phyloP scores from a whole-genome alignment of 2,329 filamentous ascomycete species.

The Grosmannia penicillata region DNA sequence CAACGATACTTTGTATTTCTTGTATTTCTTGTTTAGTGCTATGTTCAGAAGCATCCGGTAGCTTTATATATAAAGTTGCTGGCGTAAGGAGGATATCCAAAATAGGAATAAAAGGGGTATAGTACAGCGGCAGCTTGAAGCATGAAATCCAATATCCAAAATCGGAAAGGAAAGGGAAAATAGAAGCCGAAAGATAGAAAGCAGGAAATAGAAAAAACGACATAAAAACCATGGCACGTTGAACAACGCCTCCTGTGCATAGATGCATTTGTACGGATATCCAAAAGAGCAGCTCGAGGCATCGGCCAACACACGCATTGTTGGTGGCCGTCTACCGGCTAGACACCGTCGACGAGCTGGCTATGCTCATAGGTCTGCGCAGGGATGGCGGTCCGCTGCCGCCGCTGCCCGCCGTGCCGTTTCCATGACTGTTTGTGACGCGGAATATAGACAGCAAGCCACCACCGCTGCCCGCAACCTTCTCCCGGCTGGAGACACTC shows the following conservation, averaged over 20 bases:
- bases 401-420: background rate
- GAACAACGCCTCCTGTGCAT: background rate
- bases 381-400: background rate
- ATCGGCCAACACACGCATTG: background rate
- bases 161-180: background rate
- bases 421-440: constrained; percentile 6
- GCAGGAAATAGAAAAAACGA: background rate
- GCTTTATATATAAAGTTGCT: too few relatives aligned
- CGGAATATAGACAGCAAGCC: too few relatives aligned
- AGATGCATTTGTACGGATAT: background rate
- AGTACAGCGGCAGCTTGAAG: background rate
- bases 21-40: too few relatives aligned
- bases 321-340: constrained; percentile 1
- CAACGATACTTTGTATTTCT: too few relatives aligned
- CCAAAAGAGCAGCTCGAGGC: background rate
- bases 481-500: background rate
- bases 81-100: background rate
- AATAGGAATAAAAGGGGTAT: background rate
- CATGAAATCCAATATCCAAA: background rate
- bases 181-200: background rate
- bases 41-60: too few relatives aligned
- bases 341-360: constrained; percentile 8
- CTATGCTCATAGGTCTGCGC: constrained; percentile 7
- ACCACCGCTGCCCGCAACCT: background rate
- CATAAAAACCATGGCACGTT: background rate